Evolutionary conservation across 805 yeast genomes (phyloP).

Genomic region (Starmerella bombicola): DNA sequence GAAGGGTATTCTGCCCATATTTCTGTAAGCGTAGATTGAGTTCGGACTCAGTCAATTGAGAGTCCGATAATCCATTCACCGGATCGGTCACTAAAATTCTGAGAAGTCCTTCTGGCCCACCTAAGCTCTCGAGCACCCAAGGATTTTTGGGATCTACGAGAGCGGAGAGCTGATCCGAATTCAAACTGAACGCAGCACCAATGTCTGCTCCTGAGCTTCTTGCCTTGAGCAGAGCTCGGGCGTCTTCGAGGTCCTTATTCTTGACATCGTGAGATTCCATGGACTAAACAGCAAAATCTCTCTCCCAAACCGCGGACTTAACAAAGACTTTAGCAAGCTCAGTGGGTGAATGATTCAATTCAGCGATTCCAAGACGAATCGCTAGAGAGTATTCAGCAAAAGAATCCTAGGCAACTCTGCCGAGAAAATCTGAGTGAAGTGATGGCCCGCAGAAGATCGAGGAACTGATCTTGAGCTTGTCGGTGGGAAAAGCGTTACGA

Average conservation of each 20-base stretch:
- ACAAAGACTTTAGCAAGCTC: no score
- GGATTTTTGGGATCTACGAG: constrained; percentile 33
- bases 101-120: constrained; percentile 29
- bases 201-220: constrained; percentile 3
- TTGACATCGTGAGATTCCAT: no score
- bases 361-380: no score
- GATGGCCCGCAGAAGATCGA: no score
- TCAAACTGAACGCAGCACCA: constrained; percentile 14
- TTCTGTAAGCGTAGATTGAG: constrained; percentile 31
- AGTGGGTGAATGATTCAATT: no score
- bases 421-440: no score
- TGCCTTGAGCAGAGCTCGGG: constrained; percentile 13
- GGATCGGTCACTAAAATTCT: constrained; percentile 26
- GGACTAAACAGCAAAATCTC: no score
- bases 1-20: constrained; percentile 63
- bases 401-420: no score
- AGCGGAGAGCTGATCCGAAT: constrained; percentile 18
- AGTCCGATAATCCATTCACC: constrained; percentile 25
- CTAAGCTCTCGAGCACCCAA: constrained; percentile 28
- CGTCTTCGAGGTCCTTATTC: constrained; percentile 9
- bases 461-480: no score
- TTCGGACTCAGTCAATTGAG: constrained; percentile 20
- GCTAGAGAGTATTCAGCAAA: no score
- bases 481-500: no score
- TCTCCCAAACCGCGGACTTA: no score